Evolutionary conservation across 208 protist species (phyloP).

Genomic region (Leishmania aethiopica): DNA sequence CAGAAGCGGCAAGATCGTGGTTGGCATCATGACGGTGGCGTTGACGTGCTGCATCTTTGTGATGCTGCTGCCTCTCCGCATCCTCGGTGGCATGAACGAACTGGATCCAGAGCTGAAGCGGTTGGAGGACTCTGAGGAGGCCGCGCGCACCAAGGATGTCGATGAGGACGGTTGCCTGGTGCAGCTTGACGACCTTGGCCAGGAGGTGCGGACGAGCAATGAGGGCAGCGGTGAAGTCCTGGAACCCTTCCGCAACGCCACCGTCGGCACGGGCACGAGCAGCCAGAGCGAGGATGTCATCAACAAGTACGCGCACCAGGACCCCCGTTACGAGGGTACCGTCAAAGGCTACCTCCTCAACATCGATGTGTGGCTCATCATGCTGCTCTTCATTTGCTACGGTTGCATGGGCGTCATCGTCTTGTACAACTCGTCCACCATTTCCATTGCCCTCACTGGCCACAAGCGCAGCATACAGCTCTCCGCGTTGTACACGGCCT

Average conservation of each 20-base stretch:
- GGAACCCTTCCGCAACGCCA: not conserved
- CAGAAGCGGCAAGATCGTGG: slow-evolving; percentile 23
- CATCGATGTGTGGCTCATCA: slow-evolving; percentile 58
- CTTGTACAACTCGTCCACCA: slow-evolving; percentile 73
- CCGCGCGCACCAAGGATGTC: not conserved
- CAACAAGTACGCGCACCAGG: slow-evolving; percentile 35
- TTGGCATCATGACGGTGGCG: slow-evolving; percentile 47
- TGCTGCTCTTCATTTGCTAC: slow-evolving; percentile 56
- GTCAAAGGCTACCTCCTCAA: slow-evolving; percentile 41
- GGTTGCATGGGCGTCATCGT: slow-evolving; percentile 56
- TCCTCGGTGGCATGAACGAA: slow-evolving; percentile 59
- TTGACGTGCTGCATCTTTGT: slow-evolving; percentile 45
- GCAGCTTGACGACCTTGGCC: not conserved
- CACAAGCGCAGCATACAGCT: slow-evolving; percentile 30
- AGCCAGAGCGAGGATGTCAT: slow-evolving; percentile 7
- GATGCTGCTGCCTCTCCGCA: slow-evolving; percentile 47
- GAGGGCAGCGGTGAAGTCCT: not conserved
- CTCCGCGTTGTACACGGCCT: slow-evolving; percentile 69
- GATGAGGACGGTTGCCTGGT: not conserved
- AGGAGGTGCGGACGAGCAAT: slow-evolving; percentile 16
- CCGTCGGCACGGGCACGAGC: not conserved
- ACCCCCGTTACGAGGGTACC: slow-evolving; percentile 53
- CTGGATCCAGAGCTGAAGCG: slow-evolving; percentile 9
- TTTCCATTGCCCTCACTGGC: slow-evolving; percentile 57
- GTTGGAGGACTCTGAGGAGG: slow-evolving; percentile 3